Evolutionary conservation across 2,329 filamentous ascomycete genomes (phyloP).

Genomic region (Phaeosphaeria sp.): DNA sequence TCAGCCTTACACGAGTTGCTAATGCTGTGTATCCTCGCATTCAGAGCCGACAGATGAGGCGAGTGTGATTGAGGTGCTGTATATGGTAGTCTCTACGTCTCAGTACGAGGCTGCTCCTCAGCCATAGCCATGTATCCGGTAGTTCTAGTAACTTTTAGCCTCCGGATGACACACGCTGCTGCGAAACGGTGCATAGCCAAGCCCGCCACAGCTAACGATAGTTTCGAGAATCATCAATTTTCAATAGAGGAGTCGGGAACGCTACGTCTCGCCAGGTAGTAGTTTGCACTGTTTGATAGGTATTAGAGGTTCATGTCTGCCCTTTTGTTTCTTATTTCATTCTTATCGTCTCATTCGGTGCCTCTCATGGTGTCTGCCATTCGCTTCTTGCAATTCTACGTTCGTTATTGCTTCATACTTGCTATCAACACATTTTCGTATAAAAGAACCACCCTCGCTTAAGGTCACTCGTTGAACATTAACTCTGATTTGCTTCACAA

Average conservation of each 20-base stretch:
- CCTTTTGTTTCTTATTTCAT: background rate
- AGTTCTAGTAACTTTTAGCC: background rate
- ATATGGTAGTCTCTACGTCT: background rate
- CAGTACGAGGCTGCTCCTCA: background rate
- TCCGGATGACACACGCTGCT: background rate
- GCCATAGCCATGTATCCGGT: background rate
- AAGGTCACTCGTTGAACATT: background rate
- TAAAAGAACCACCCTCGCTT: background rate
- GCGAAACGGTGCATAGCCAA: background rate
- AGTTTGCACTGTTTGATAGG: background rate
- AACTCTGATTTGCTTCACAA: constrained; percentile 13
- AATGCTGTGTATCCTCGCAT: background rate
- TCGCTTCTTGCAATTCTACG: background rate
- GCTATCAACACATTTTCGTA: background rate
- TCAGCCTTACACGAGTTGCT: background rate
- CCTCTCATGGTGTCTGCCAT: background rate
- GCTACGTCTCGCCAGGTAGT: background rate
- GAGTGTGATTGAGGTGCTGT: background rate
- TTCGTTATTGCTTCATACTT: background rate
- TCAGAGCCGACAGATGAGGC: background rate
- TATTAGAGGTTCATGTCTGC: background rate
- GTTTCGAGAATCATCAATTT: background rate
- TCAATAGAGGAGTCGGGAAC: background rate
- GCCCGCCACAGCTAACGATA: background rate
- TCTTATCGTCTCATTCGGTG: background rate